Conservation (phyloP, 805 yeast species). For the Wickerhamomyces hampshirensis region DNA sequence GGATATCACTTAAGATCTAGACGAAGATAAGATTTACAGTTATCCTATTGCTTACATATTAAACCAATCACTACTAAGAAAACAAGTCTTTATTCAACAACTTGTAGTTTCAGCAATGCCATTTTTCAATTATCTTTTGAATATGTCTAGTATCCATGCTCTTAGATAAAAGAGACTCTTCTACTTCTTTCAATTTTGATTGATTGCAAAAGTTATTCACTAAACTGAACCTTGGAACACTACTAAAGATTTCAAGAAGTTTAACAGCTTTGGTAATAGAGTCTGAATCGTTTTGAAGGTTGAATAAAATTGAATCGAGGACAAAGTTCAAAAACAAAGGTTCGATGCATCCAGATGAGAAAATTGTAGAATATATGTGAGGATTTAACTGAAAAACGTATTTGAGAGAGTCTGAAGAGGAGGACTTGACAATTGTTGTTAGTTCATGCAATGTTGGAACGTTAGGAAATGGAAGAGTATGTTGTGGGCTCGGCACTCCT, state of each 20-base stretch:
- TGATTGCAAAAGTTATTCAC: constrained; percentile 16
- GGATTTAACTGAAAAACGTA: constrained; percentile 32
- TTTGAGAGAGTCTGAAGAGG: constrained; percentile 29
- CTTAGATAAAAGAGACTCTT: background rate
- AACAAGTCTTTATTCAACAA: constrained; percentile 1
- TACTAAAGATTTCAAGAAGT: constrained; percentile 10
- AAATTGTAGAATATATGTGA: constrained; percentile 27
- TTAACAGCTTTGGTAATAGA: background rate
- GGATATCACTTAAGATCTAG: constrained; percentile 11
- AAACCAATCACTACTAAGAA: constrained; percentile 9
- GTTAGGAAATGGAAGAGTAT: constrained; percentile 29
- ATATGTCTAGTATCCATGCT: background rate
- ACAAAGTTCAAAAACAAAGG: constrained; percentile 42
- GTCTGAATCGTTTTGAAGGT: background rate
- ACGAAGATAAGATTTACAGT: background rate
- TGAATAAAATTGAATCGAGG: constrained; percentile 33
- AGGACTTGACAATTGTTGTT: constrained; percentile 36
- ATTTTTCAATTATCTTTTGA: no score
- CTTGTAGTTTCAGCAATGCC: no score
- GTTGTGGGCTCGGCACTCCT: background rate
- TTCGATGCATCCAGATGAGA: constrained; percentile 43
- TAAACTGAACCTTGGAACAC: constrained; percentile 21
- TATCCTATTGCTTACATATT: no score
- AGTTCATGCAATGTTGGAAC: constrained; percentile 44
- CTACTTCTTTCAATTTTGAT: constrained; percentile 3